Percentiles rank a stretch among this genome's conserved stretches.
These are phyloP conservation scores for Amniculicola lignicola DNA, from an alignment of 495 filamentous ascomycete genomes.

Conservation along the genomic window DNA sequence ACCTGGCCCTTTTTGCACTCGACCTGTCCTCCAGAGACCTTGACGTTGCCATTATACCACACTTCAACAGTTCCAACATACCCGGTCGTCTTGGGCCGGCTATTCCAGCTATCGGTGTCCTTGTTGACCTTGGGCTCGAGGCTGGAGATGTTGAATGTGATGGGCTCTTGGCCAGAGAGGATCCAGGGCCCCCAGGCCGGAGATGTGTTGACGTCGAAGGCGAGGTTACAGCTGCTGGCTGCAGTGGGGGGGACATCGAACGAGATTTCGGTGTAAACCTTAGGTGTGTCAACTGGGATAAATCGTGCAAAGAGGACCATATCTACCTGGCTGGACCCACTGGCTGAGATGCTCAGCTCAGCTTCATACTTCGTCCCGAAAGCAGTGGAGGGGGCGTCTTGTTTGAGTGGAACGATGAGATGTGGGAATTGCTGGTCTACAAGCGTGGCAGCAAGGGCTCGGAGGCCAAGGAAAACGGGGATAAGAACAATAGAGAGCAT, in stretches of 20 bases:
- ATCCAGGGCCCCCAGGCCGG: not conserved
- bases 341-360: slow-evolving; percentile 4
- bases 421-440: slow-evolving; percentile 20
- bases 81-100: not conserved
- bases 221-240: slow-evolving; percentile 17
- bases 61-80: slow-evolving; percentile 19
- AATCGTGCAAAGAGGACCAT: not conserved
- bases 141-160: slow-evolving; percentile 16
- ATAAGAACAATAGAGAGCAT: slow-evolving; percentile 21
- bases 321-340: not conserved
- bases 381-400: not conserved
- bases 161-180: slow-evolving; percentile 8
- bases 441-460: not conserved
- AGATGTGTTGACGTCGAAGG: slow-evolving; percentile 10
- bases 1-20: slow-evolving; percentile 2
- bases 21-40: not conserved
- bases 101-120: slow-evolving; percentile 29
- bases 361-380: slow-evolving; percentile 12
- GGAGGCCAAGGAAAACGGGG: slow-evolving; percentile 7
- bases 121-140: slow-evolving; percentile 7
- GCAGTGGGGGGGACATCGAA: slow-evolving; percentile 23
- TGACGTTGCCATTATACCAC: not conserved
- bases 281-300: not conserved
- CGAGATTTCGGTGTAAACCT: slow-evolving; percentile 25
- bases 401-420: slow-evolving; percentile 25